A percentile compares a stretch with the other conserved stretches of the same genome.
Evolutionary conservation across 2,329 filamentous ascomycete genomes (phyloP).

Genomic region (Colletotrichum chrysophilum): DNA sequence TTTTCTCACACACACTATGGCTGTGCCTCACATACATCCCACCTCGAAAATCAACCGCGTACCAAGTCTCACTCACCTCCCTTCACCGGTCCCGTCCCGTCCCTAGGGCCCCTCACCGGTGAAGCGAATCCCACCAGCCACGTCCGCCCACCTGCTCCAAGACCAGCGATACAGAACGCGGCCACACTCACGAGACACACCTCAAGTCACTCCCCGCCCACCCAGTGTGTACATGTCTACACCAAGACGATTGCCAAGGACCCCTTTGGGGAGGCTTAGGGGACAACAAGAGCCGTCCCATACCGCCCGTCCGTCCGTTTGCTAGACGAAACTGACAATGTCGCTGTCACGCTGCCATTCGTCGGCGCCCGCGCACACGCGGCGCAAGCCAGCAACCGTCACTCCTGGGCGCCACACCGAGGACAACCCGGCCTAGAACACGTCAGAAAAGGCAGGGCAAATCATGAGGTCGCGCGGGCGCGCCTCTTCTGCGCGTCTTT

Average conservation of each 20-base stretch:
- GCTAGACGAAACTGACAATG: neutral
- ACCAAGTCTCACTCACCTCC: constrained; percentile 4
- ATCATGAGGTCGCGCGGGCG: neutral
- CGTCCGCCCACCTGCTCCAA: neutral
- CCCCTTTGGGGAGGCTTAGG: constrained; percentile 13
- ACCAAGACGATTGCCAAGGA: neutral
- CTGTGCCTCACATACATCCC: neutral
- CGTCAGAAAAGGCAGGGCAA: neutral
- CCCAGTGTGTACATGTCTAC: neutral
- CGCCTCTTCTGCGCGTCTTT: neutral
- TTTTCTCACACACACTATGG: neutral
- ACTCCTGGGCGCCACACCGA: neutral
- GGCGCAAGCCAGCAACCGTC: neutral
- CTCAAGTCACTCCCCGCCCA: neutral
- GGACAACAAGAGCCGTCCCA: constrained; percentile 14
- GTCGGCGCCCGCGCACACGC: neutral
- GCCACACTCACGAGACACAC: neutral
- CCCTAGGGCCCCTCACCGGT: constrained; percentile 20
- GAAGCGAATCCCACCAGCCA: constrained; percentile 11
- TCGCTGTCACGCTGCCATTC: constrained; percentile 14
- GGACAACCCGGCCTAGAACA: neutral
- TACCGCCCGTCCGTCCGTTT: constrained; percentile 1
- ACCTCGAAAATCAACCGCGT: neutral
- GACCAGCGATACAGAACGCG: neutral
- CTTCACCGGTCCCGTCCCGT: constrained; percentile 19